Evolutionary conservation across 1,284 basidiomycete genomes (phyloP), one percentile per base, ranked within the genome.

Genomic region (Ganoderma resinaceum): DNA sequence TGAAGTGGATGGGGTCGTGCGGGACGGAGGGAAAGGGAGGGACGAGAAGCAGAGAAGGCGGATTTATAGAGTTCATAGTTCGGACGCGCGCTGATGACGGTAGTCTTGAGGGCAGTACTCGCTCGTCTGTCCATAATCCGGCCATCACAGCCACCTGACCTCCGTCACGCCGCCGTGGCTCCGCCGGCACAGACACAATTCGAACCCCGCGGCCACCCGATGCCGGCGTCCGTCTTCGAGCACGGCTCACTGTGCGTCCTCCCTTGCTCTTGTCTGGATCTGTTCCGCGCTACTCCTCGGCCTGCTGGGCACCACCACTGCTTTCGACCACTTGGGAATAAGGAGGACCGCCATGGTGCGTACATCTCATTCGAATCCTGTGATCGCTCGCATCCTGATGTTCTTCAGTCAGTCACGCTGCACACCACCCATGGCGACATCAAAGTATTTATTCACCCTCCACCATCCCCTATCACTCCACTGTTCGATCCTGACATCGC

Each of bases 381-480:
- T 38, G 57, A 42, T 59, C 61, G n/a, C 26, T 63, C 46, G 23
- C 26, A 43, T 49, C 42, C 72, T 73, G 61, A 70, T 70, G 52
- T 65, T 57, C 64, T 46, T 65, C 74, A 96, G 97, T 98, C 97
- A 70, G 96, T 98, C 62, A 98, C 97, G 6, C 86, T 99, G 61
- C 94, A 99, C 80, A 99, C 97, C 1, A 90, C 92, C 31, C 91
- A 94, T 74, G 97, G 97, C 33, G 97, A 99, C 76, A 84, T 99
- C 81, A 99, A 99, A 89, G 96, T 95, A 75, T 49, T n/a, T 95
- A 75, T 49, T 37, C 37, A 16, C 12, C 46, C 8, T 49, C 46
- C 46, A 26, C 11, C 46, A n/a, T 16, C 26, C 58, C 57, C 38
- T 31, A 14, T 61, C 82, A 61, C 67, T 46, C 40, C 49, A 64